These are phyloP conservation scores for Ilex paraguariensis DNA, from an alignment of 305 asterid species.

Conservation along the genomic window DNA sequence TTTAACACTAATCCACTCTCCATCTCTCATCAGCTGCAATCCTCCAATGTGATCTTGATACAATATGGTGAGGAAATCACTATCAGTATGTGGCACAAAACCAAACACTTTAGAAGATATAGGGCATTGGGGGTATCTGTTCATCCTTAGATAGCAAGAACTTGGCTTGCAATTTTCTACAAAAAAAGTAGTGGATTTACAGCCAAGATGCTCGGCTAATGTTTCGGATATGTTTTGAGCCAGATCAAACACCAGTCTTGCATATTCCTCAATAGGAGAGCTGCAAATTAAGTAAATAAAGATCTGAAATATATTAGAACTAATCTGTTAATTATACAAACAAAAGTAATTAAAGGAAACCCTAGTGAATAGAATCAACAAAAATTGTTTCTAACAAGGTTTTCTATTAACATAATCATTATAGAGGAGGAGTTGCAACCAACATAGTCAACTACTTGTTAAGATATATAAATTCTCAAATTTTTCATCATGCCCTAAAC, in stretches of 20 bases:
- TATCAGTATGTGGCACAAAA: constrained; percentile 24
- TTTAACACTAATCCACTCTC: constrained; percentile 18
- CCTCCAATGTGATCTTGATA: constrained; percentile 28
- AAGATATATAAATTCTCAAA: too few species aligned
- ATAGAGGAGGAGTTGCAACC: too few species aligned
- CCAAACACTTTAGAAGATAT: constrained; percentile 5
- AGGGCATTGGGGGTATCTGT: neutral
- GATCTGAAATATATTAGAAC: too few species aligned
- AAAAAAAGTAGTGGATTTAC: neutral
- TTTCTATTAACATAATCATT: too few species aligned
- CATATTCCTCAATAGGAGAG: neutral
- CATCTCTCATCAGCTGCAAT: constrained; percentile 20
- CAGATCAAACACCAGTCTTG: neutral
- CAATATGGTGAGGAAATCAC: constrained; percentile 22
- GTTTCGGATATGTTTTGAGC: neutral
- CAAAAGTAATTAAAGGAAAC: too few species aligned
- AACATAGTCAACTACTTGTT: too few species aligned
- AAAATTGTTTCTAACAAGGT: too few species aligned
- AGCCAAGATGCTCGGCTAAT: neutral
- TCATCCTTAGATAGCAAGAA: neutral
- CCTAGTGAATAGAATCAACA: too few species aligned
- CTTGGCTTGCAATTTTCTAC: neutral
- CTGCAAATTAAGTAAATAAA: neutral
- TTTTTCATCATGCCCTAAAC: too few species aligned
- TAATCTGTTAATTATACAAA: too few species aligned